Evolutionary conservation across 2,329 filamentous ascomycete genomes (phyloP), one percentile per base, ranked within the genome.

Genomic region (Penicillium glabrum): DNA sequence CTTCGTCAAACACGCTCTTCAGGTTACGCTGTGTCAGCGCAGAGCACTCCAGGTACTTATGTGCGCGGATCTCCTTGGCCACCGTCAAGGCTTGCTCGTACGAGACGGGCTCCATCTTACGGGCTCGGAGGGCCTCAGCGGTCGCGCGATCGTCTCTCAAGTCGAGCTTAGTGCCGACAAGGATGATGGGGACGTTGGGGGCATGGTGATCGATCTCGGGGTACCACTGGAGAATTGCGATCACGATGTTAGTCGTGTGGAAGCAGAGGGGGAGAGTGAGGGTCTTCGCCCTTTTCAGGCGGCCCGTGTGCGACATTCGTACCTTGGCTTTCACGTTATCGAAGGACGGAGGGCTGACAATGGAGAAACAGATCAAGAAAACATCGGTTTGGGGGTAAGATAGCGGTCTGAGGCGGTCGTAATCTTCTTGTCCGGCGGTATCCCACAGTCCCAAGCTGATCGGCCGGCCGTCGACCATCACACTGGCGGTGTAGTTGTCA

Each of bases 321-420:
- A 96, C 93, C 89, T 98, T 99, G 60, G 93, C 93, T 80, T 92
- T 95, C 74, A 99, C 93, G 86, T 99, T 99, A 79, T 98, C 95
- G 72, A 97, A 98, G 31, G 93, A 97, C 23, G 95, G 91, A 48
- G 93, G 93, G 86, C 90, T 96, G 78, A 97, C 93, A 72, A 98
- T 96, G 64, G 93, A 97, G 80, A 98, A 98, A 80, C 93, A 98
- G 75, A 98, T 97, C 65, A 98, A 83, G 79, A 98, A 98, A 48
- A 98, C 95, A 71, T 99, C 95, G 58, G 95, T 98, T 81, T 99
- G 93, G 11, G 95, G 95, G 79, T 98, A 99, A 43, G 93, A 98
- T 59, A 99, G 86, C 61, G 93, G 93, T 70, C 93, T 88, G 73
- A 98, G 83, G 77, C 93, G 86, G 75, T 98, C 93, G 81, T 98